Conservation (phyloP, 1,284 basidiomycete species). For the Quambalaria eucalypti region DNA sequence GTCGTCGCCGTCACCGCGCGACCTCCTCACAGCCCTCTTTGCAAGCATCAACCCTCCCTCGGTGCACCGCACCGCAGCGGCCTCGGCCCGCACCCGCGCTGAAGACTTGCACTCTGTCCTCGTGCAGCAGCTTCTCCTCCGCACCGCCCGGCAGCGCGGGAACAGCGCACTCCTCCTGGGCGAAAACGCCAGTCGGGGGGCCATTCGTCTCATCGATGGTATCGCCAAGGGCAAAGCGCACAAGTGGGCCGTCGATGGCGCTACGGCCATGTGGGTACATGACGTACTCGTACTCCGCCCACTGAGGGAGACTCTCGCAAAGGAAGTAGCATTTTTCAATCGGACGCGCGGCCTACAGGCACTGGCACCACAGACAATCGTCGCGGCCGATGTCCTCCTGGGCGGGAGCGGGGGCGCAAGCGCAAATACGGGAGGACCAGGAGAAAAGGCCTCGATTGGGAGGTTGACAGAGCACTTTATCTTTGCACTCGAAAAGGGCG, state of each 20-base stretch:
- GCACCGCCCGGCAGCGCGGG: conserved; percentile 13
- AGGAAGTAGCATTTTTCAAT: conserved; percentile 28
- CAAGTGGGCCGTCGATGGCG: conserved; percentile 32
- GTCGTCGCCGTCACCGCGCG: too few species aligned
- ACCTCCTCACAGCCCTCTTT: conserved; percentile 17
- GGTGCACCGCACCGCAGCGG: conserved; percentile 16
- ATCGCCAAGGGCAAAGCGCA: conserved; percentile 36
- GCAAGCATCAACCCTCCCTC: conserved; percentile 13
- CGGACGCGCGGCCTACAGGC: conserved; percentile 8
- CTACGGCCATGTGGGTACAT: conserved; percentile 26
- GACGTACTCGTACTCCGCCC: conserved; percentile 29
- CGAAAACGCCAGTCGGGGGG: conserved; percentile 22
- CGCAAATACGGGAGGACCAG: conserved; percentile 3
- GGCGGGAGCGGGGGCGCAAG: background rate
- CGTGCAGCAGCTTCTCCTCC: conserved; percentile 16
- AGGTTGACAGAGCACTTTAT: conserved; percentile 33
- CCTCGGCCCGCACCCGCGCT: conserved; percentile 26
- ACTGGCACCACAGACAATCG: conserved; percentile 13
- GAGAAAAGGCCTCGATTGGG: conserved; percentile 34
- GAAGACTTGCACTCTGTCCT: conserved; percentile 34
- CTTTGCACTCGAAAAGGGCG: conserved; percentile 31
- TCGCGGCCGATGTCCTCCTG: conserved; percentile 7
- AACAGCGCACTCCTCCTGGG: conserved; percentile 28
- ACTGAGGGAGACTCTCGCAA: conserved; percentile 15
- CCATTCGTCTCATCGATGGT: conserved; percentile 30